phyloP scores from a whole-genome alignment of 2,329 filamentous ascomycete genomes.

The Nigrospora sphaerica region DNA sequence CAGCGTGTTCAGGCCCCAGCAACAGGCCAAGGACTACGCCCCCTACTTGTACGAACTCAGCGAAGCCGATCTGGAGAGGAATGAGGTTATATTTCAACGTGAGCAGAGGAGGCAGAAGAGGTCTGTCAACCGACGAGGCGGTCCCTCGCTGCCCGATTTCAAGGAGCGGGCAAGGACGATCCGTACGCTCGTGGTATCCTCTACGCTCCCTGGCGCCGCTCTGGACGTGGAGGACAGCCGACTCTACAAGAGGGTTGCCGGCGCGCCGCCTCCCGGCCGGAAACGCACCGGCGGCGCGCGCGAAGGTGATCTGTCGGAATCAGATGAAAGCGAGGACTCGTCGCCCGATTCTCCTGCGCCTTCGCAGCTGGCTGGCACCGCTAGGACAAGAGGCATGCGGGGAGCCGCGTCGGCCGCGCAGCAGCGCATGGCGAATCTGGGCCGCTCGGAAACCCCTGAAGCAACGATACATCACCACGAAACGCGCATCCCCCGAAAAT shows the following conservation, averaged over 20 bases:
- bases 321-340: slow-evolving; percentile 87
- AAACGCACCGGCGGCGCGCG: slow-evolving; percentile 48
- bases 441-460: slow-evolving; percentile 87
- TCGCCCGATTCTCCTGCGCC: slow-evolving; percentile 78
- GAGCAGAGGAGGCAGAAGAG: slow-evolving; percentile 93
- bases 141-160: slow-evolving; percentile 88
- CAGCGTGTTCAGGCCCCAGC: slow-evolving; percentile 80
- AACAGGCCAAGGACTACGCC: slow-evolving; percentile 88
- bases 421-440: slow-evolving; percentile 75
- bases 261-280: slow-evolving; percentile 41
- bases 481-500: slow-evolving; percentile 57
- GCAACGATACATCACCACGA: slow-evolving; percentile 64
- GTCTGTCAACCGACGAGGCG: slow-evolving; percentile 87
- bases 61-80: slow-evolving; percentile 81
- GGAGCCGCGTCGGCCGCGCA: slow-evolving; percentile 82
- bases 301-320: slow-evolving; percentile 74
- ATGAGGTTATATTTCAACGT: slow-evolving; percentile 85
- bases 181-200: slow-evolving; percentile 84
- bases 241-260: slow-evolving; percentile 72
- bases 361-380: slow-evolving; percentile 67
- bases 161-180: slow-evolving; percentile 93
- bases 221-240: slow-evolving; percentile 74
- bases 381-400: slow-evolving; percentile 80
- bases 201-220: slow-evolving; percentile 83
- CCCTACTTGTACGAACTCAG: slow-evolving; percentile 92